Evolutionary conservation across 169 alveolate genomes (phyloP).

Genomic region (Nephromyces sp.): DNA sequence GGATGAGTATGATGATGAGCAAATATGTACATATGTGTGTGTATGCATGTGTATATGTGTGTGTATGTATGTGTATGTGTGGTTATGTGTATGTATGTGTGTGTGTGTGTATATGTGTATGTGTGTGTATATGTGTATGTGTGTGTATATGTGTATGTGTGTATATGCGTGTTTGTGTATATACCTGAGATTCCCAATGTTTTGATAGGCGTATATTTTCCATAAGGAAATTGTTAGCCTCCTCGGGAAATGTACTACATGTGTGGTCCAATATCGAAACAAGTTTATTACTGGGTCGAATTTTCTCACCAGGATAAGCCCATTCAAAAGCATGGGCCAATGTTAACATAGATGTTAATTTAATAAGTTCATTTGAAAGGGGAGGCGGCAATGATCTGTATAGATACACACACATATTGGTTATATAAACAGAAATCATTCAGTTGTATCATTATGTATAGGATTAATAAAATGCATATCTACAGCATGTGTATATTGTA

Average conservation of each 20-base stretch:
- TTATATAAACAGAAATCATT: not conserved
- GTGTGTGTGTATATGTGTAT: no score
- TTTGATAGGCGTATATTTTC: not conserved
- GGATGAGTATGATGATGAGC: no score
- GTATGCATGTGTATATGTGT: no score
- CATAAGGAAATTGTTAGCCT: not conserved
- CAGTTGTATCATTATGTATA: not conserved
- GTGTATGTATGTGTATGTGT: no score
- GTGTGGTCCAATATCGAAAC: not conserved
- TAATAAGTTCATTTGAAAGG: not conserved
- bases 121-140: no score
- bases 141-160: no score
- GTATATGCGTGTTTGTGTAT: no score
- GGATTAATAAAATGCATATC: no score
- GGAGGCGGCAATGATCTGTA: not conserved
- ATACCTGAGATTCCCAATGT: not conserved
- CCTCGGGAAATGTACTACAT: not conserved
- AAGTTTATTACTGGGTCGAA: not conserved
- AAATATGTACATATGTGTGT: no score
- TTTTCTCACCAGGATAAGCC: not conserved
- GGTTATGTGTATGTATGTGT: no score
- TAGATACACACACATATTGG: not conserved
- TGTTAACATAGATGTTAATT: not conserved
- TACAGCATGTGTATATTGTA: no score
- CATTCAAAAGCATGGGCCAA: not conserved